Conservation (phyloP, 1,284 basidiomycete genomes). For the Fistulina hepatica region DNA sequence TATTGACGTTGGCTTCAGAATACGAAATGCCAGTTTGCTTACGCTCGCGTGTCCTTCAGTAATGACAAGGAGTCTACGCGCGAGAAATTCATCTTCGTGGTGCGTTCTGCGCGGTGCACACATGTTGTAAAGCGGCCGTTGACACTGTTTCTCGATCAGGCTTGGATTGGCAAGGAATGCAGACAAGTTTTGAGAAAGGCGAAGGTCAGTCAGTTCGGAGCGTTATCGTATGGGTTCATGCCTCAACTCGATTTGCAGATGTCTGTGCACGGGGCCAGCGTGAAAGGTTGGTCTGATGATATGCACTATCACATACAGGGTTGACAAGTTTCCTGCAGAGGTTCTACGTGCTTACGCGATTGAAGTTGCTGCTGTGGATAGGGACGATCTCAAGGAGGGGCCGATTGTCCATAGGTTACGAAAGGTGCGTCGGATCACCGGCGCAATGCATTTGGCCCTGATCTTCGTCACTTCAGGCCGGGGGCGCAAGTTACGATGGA, state of each 20-base stretch:
- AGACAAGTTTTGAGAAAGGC: conserved; percentile 88
- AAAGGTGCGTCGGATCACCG: conserved; percentile 42
- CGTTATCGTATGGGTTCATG: not conserved
- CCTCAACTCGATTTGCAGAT: conserved; percentile 37
- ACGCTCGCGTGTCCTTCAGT: conserved; percentile 72
- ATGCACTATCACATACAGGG: too few species aligned
- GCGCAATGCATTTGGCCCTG: conserved; percentile 8
- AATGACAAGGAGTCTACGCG: conserved; percentile 82
- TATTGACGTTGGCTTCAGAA: too few species aligned
- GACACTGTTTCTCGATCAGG: conserved; percentile 24
- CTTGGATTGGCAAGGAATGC: conserved; percentile 78
- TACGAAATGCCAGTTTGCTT: conserved; percentile 70
- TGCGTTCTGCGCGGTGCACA: conserved; percentile 21
- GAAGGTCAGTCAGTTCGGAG: conserved; percentile 45
- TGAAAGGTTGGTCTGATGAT: too few species aligned
- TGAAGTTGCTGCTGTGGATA: conserved; percentile 73
- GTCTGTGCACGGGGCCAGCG: conserved; percentile 79
- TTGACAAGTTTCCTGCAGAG: too few species aligned
- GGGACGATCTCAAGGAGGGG: conserved; percentile 75
- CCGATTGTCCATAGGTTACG: conserved; percentile 60
- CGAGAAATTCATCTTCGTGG: conserved; percentile 84
- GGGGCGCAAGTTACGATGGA: conserved; percentile 74
- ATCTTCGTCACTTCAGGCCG: conserved; percentile 37
- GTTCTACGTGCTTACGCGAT: conserved; percentile 74
- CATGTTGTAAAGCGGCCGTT: conserved; percentile 3